Evolutionary conservation across 2,329 filamentous ascomycete genomes (phyloP).

Genomic region (Seiridium unicorne): DNA sequence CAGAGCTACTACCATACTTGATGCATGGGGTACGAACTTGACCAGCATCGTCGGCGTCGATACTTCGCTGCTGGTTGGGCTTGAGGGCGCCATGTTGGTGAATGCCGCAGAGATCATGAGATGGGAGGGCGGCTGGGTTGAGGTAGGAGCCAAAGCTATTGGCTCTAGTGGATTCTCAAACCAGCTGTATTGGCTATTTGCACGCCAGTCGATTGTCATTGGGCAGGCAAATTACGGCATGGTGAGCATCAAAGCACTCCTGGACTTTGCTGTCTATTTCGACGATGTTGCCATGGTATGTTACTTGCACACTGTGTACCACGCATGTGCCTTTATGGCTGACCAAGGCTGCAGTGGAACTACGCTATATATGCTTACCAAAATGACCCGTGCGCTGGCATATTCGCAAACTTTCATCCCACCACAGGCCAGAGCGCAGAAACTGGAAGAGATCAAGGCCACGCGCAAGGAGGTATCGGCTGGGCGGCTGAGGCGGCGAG

Average conservation of each 20-base stretch:
- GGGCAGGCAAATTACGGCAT: conserved; percentile 42
- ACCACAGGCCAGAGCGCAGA: conserved; percentile 34
- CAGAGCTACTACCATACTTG: conserved; percentile 31
- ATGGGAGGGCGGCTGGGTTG: conserved; percentile 38
- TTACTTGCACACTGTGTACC: background rate
- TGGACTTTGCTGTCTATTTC: conserved; percentile 37
- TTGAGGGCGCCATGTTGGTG: conserved; percentile 37
- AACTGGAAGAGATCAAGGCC: conserved; percentile 35
- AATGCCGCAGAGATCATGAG: conserved; percentile 44
- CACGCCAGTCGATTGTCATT: conserved; percentile 32
- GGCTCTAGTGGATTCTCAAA: conserved; percentile 35
- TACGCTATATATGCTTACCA: conserved; percentile 34
- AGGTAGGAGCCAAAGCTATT: conserved; percentile 27
- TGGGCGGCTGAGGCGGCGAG: conserved; percentile 34
- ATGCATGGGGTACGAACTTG: conserved; percentile 32
- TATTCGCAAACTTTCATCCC: conserved; percentile 26
- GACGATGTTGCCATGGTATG: conserved; percentile 34
- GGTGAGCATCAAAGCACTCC: conserved; percentile 35
- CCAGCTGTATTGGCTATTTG: conserved; percentile 40
- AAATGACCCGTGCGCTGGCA: conserved; percentile 35
- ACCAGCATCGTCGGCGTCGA: conserved; percentile 32
- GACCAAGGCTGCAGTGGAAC: conserved; percentile 26
- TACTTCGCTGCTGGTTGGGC: conserved; percentile 32
- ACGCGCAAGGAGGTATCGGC: conserved; percentile 28
- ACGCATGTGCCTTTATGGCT: background rate